Evolutionary conservation across 108 stramenopile species (phyloP), one percentile per base, ranked within the genome.

Genomic region (Aurantiochytrium sp.): DNA sequence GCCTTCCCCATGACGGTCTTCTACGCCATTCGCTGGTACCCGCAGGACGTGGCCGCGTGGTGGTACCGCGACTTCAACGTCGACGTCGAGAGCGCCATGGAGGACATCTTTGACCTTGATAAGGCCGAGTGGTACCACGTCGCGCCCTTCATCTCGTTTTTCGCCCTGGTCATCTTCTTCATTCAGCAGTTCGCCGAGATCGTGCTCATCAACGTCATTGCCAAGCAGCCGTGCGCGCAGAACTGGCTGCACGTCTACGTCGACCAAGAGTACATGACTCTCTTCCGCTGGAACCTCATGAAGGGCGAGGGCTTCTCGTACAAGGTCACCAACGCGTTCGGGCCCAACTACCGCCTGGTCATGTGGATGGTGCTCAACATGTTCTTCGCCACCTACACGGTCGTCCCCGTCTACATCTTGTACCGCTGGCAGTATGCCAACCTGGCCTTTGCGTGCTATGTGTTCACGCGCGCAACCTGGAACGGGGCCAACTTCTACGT

Each of bases 21-120:
- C 39, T 94, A 92, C 50, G 90, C 92, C 15, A 69, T 86, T 65
- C 92, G 96, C 36, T 96, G 95, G 95, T 91, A 27, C 42, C 30
- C 86, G 4, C 8, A 86, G 69, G 50, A 85, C 10, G 19, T 69
- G 6, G 24, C 48, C n/a, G 36, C 34, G 30, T 85, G 87, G 86
- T 36, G 68, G 31, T 36, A 37, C 5, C 30, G 6, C 10, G 42
- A 39, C n/a, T 81, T 81, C 69, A 36, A 52, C 52, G 53, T 54
- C 31, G 53, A 86, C 24, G 85, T 48, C 4, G 87, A 69, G 37
- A 92, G 91, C 68, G 73, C 88, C 15, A 24, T 10, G 52, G 53
- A 41, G 32, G 55, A 59, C 0, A 27, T 59, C 55, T 59, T 59
- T 59, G 55, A 59, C 32, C 27, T 59, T 0, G 42, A 32, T 6